phyloP scores from a whole-genome alignment of 805 yeast genomes.

The Pichia membranifaciens region DNA sequence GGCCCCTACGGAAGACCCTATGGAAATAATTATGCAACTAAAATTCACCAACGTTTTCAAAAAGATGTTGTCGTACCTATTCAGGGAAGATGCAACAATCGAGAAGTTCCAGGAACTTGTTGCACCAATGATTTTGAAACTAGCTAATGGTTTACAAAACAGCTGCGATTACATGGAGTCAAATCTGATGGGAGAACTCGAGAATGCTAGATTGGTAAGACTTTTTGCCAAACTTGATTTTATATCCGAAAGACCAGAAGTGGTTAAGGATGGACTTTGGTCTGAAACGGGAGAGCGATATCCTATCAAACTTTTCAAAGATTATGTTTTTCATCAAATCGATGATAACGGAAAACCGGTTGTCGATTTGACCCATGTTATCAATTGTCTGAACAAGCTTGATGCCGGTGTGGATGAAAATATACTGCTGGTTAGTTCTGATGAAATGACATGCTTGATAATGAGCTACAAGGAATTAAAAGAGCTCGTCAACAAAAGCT shows the following conservation, averaged over 20 bases:
- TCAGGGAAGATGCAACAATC: conserved; percentile 25
- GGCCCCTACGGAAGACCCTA: conserved; percentile 16
- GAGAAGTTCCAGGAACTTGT: conserved; percentile 35
- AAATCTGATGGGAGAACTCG: conserved; percentile 65
- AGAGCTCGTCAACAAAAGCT: conserved; percentile 62
- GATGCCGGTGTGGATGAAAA: conserved; percentile 90
- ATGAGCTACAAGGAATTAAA: conserved; percentile 80
- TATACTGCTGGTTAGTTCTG: conserved; percentile 71
- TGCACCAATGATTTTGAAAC: conserved; percentile 39
- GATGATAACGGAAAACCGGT: conserved; percentile 74
- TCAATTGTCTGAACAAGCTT: conserved; percentile 74
- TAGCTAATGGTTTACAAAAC: conserved; percentile 45
- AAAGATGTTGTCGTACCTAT: conserved; percentile 34
- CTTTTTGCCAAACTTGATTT: conserved; percentile 76
- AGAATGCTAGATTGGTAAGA: conserved; percentile 82
- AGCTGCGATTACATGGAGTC: conserved; percentile 55
- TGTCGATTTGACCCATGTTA: conserved; percentile 75
- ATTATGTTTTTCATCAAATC: conserved; percentile 78
- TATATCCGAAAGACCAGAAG: conserved; percentile 69
- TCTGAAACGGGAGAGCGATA: conserved; percentile 72
- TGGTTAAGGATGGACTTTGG: conserved; percentile 51
- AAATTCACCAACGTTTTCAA: conserved; percentile 43
- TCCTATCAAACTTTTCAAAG: conserved; percentile 68
- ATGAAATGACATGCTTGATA: conserved; percentile 79
- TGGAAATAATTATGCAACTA: conserved; percentile 25